Conservation (phyloP, 148 eudicot species). For the Diospyros kaki region DNA sequence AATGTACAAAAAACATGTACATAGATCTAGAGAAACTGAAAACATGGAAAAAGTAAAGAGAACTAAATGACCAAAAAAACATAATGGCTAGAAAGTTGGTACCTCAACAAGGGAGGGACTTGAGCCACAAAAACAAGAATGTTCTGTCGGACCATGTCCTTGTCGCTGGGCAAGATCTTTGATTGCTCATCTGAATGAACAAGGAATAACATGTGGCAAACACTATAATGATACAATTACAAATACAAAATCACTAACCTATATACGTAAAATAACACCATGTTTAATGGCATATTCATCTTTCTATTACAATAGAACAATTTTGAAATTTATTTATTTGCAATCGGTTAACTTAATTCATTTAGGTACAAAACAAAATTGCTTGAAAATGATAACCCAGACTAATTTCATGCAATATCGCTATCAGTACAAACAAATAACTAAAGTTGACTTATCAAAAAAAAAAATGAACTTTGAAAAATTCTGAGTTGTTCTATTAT, state of each 20-base stretch:
- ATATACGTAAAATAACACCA: conserved; percentile 5
- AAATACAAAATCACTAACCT: not conserved
- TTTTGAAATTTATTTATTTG: no score
- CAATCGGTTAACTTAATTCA: no score
- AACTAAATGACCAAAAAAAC: no score
- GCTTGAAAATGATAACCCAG: no score
- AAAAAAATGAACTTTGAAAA: no score
- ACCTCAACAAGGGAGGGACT: conserved; percentile 85
- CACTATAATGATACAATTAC: not conserved
- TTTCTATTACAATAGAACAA: no score
- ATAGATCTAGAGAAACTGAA: not conserved
- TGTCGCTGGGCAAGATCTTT: conserved; percentile 69
- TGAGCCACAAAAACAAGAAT: conserved; percentile 75
- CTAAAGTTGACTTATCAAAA: no score
- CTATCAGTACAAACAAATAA: no score
- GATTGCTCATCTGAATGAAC: conserved; percentile 62
- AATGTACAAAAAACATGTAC: not conserved
- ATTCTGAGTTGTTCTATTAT: no score
- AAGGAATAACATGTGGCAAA: conserved; percentile 18
- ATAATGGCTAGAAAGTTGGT: conserved; percentile 1
- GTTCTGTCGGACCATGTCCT: conserved; percentile 78
- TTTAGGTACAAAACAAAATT: no score
- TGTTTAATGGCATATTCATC: no score
- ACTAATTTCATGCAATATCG: no score
- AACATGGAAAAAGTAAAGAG: not conserved